Base-by-base conservation (phyloP, 2,329 filamentous ascomycete genomes). In the Geoglossum cookeanum region DNA sequence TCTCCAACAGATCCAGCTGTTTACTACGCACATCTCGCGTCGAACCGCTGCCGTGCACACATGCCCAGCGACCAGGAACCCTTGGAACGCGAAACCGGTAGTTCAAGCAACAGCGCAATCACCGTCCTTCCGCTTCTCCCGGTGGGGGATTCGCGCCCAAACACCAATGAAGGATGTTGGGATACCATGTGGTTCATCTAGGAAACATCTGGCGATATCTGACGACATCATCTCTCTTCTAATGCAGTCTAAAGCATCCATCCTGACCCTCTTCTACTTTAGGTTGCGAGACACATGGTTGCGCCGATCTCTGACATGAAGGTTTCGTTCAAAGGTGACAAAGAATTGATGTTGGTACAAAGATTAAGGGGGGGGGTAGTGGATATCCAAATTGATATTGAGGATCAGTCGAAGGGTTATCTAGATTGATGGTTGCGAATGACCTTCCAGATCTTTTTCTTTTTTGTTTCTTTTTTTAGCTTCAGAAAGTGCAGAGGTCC, bases 1-100 rank as follows among this genome's bases (percentile, higher is more conserved):
- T 32, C 27, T 22, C 27, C 17, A 44, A 49, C 62, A 68, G 70
- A 78, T 62, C 92, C 92, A 0, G 89, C 92, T 0, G 84, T 97
- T 0, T 98, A 98, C 75, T 98, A 98, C 63, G 89, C 94, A 0
- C 92, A 98, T 69, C 71, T 98, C 61, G 89, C 90, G 37, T 84
- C 88, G 7, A 80, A 81, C 58, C 86, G 92, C 55, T 88, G 87
- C 22, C 81, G 82, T 57, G 75, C 81, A 3, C 92, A 98, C 62
- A 83, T 91, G 64, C 73, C 77, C 60, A 67, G 68, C 9, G 9
- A 32, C 63, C 61, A 57, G 64, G 65, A 3, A 65, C 69, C 29
- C 69, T 68, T 11, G 68, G 58, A 33, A 33, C 58, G 30, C 44
- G 39, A 57, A 52, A 57, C 59, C 27, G 59, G 49, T 11, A 54